Conservation (phyloP, 1,284 basidiomycete genomes). For the Prillingera fragicola region DNA sequence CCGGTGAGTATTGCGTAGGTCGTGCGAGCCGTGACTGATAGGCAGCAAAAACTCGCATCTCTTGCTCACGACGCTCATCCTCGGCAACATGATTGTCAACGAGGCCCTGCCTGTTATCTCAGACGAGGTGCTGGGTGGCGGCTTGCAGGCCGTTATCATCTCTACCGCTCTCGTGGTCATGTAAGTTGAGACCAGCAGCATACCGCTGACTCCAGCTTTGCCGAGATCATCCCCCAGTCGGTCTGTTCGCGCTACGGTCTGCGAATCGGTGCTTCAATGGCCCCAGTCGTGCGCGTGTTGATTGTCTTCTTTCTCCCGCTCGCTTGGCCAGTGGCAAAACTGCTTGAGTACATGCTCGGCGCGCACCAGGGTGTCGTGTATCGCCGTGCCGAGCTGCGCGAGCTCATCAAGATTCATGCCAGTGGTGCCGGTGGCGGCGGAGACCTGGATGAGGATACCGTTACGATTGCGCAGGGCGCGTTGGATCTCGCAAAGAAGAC, state of each 20-base stretch:
- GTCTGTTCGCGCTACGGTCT: conserved; percentile 88
- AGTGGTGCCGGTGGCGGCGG: conserved; percentile 58
- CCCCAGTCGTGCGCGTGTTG: conserved; percentile 61
- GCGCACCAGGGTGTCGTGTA: conserved; percentile 53
- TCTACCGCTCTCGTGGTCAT: conserved; percentile 78
- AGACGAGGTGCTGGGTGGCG: conserved; percentile 75
- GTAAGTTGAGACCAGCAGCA: too few relatives aligned
- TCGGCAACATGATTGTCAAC: conserved; percentile 84
- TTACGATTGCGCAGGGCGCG: conserved; percentile 68
- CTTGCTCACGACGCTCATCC: conserved; percentile 70
- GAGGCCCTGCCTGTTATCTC: conserved; percentile 82
- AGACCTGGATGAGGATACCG: conserved; percentile 66
- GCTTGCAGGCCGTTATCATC: conserved; percentile 67
- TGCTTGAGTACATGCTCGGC: conserved; percentile 72
- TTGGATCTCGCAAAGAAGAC: conserved; percentile 64
- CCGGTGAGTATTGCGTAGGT: conserved; percentile 46
- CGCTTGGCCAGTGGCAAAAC: conserved; percentile 76
- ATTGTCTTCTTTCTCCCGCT: conserved; percentile 63
- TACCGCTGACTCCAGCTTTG: conserved; percentile 17
- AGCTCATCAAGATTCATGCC: conserved; percentile 67
- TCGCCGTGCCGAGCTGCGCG: conserved; percentile 56
- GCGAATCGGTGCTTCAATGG: conserved; percentile 82
- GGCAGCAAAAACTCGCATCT: conserved; percentile 66
- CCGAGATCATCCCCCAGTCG: conserved; percentile 55
- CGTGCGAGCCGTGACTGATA: not conserved